phyloP scores from a whole-genome alignment of 2,329 filamentous ascomycete genomes.

The Scedosporium aurantiacum region DNA sequence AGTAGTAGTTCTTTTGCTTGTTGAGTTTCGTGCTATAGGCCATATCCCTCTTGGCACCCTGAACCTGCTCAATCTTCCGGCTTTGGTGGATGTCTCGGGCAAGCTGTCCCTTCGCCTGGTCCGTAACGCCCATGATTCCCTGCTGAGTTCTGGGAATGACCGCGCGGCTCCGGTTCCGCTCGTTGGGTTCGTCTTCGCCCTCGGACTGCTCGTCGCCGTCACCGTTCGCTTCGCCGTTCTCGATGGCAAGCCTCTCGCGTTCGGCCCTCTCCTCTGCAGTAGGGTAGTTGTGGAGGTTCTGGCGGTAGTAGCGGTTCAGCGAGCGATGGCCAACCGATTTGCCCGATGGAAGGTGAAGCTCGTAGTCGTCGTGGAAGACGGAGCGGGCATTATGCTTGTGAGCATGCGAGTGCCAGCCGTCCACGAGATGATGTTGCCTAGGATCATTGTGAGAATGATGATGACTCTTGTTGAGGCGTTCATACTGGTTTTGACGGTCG shows the following conservation, averaged over 20 bases:
- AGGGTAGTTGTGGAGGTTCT: constrained; percentile 82
- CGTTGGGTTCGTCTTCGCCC: constrained; percentile 25
- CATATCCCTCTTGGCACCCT: constrained; percentile 54
- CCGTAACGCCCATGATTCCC: constrained; percentile 68
- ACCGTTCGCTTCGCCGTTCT: constrained; percentile 9
- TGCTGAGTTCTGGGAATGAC: constrained; percentile 58
- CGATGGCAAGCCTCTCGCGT: constrained; percentile 40
- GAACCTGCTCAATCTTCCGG: constrained; percentile 50
- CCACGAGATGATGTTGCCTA: constrained; percentile 60
- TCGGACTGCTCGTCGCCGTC: neutral
- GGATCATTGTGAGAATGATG: constrained; percentile 66
- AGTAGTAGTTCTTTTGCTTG: constrained; percentile 55
- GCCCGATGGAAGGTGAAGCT: constrained; percentile 85
- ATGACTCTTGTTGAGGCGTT: constrained; percentile 58
- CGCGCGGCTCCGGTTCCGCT: constrained; percentile 35
- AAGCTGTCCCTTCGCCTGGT: constrained; percentile 62
- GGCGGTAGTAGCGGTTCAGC: constrained; percentile 76
- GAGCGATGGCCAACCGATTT: constrained; percentile 84
- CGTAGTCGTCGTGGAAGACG: constrained; percentile 84
- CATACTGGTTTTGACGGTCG: constrained; percentile 57
- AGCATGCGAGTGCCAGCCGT: constrained; percentile 74
- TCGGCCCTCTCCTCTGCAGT: constrained; percentile 61
- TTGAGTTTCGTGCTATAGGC: constrained; percentile 64
- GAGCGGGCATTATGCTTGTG: constrained; percentile 59
- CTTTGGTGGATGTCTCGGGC: constrained; percentile 55